Evolutionary conservation across 495 filamentous ascomycete genomes (phyloP), one percentile per base, ranked within the genome.

Genomic region (Pseudoneurospora amorphoporcata): DNA sequence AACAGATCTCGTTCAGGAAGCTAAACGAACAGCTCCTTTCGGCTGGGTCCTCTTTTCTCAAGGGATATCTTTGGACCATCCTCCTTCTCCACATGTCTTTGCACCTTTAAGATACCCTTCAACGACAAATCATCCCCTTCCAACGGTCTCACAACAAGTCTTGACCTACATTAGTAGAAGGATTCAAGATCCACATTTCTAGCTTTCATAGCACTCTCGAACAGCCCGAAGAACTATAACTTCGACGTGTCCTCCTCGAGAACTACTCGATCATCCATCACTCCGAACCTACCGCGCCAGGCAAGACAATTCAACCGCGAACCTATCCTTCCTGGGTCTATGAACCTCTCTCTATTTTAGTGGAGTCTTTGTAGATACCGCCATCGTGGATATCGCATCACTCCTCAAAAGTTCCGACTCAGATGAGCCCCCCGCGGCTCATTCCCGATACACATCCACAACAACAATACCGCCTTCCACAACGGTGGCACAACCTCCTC

Each of bases 341-440:
- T 80, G 80, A 79, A 72, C 72, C 77, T 19, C 35, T 72, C 76
- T 72, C 76, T 73, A 35, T 69, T 42, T 19, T 76, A 75, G 79
- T 65, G 78, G 78, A 76, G 71, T 68, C 45, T 78, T 74, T 35
- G 53, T 65, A 82, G 81, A 80, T 81, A 84, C 88, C 87, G 89
- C 83, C 89, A 93, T 86, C 88, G 91, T 94, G 92, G 92, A 94
- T 93, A 92, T 94, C 91, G 88, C 90, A 85, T 89, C 89, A 69
- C 87, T 94, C 77, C 87, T 94, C 81, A 92, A 91, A 84, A 86
- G 86, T 79, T 84, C 90, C 83, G 91, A 92, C 90, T 92, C 92
- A 85, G 90, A 92, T 88, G 91, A 92, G 87, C 87, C 90, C 82
- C 80, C 86, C 80, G 84, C 81, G 76, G 85, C 85, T 76, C 80